Evolutionary conservation across 2,329 filamentous ascomycete genomes (phyloP).

Genomic region (Verticillium longisporum): DNA sequence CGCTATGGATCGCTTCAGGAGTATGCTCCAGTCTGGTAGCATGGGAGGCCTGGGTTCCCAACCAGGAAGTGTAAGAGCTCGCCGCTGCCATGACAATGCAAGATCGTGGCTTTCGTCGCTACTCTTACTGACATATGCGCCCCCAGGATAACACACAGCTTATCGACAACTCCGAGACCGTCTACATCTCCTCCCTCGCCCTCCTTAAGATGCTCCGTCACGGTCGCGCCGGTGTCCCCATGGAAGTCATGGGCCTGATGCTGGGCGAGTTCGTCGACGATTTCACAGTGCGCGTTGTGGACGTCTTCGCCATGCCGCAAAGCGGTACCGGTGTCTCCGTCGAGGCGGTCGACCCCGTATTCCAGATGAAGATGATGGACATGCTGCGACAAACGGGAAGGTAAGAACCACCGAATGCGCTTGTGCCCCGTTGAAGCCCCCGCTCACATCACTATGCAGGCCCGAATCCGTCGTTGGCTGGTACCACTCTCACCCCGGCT

Average conservation of each 20-base stretch:
- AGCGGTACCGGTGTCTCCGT: slow-evolving; percentile 97
- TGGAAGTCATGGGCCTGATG: slow-evolving; percentile 99
- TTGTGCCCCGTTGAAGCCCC: background rate
- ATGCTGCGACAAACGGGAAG: slow-evolving; percentile 97
- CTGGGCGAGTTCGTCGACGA: slow-evolving; percentile 97
- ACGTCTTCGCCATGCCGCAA: slow-evolving; percentile 99
- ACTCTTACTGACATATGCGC: background rate
- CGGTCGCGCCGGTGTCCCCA: slow-evolving; percentile 92
- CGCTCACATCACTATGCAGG: slow-evolving; percentile 36
- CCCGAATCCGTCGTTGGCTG: slow-evolving; percentile 97
- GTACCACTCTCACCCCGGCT: slow-evolving; percentile 99
- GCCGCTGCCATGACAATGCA: background rate
- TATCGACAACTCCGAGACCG: slow-evolving; percentile 98
- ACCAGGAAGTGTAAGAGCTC: slow-evolving; percentile 51
- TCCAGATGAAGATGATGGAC: slow-evolving; percentile 99
- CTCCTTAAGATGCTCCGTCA: slow-evolving; percentile 98
- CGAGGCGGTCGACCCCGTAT: slow-evolving; percentile 95
- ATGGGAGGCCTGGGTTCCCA: slow-evolving; percentile 57
- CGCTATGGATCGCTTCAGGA: slow-evolving; percentile 84
- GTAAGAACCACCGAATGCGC: slow-evolving; percentile 39
- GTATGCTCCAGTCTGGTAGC: slow-evolving; percentile 74
- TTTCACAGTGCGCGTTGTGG: slow-evolving; percentile 95
- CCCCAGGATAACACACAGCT: slow-evolving; percentile 77
- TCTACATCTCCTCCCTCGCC: slow-evolving; percentile 96
- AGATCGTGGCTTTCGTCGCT: background rate